phyloP scores from a whole-genome alignment of 2,329 filamentous ascomycete genomes.

The Penicillium sp. region DNA sequence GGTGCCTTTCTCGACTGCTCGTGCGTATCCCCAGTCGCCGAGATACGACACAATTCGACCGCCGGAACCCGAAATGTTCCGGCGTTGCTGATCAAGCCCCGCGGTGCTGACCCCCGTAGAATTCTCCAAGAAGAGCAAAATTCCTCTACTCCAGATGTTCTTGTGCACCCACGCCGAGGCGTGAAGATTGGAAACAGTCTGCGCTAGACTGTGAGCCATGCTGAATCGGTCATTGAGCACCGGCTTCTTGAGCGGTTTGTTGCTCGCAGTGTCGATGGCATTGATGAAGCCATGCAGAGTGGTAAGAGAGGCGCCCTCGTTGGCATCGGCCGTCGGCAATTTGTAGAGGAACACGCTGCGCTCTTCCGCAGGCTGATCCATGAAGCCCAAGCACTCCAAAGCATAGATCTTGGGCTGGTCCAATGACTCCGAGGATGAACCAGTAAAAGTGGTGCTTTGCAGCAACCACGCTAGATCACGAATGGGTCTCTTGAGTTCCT shows the following conservation, averaged over 20 bases:
- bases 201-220: constrained; percentile 22
- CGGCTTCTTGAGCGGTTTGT: constrained; percentile 13
- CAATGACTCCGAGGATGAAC: not conserved
- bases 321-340: constrained; percentile 9
- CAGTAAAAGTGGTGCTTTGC: constrained; percentile 21
- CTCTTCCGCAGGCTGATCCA: constrained; percentile 21
- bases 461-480: constrained; percentile 25
- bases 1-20: constrained; percentile 19
- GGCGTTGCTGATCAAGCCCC: constrained; percentile 4
- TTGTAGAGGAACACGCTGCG: constrained; percentile 23
- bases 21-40: constrained; percentile 24
- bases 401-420: constrained; percentile 26
- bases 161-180: constrained; percentile 26
- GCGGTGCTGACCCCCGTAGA: constrained; percentile 3
- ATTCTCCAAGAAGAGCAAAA: constrained; percentile 20
- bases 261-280: constrained; percentile 13
- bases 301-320: not conserved
- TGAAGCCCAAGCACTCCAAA: constrained; percentile 23
- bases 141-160: constrained; percentile 27
- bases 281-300: constrained; percentile 21
- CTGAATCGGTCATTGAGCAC: constrained; percentile 21
- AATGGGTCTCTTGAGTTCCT: constrained; percentile 21
- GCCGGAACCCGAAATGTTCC: not conserved
- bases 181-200: constrained; percentile 23
- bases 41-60: constrained; percentile 17